Percentiles rank a stretch among this genome's conserved stretches.
These are phyloP conservation scores for Striga asiatica DNA, from an alignment of 257 asterid genomes.

Conservation along the genomic window DNA sequence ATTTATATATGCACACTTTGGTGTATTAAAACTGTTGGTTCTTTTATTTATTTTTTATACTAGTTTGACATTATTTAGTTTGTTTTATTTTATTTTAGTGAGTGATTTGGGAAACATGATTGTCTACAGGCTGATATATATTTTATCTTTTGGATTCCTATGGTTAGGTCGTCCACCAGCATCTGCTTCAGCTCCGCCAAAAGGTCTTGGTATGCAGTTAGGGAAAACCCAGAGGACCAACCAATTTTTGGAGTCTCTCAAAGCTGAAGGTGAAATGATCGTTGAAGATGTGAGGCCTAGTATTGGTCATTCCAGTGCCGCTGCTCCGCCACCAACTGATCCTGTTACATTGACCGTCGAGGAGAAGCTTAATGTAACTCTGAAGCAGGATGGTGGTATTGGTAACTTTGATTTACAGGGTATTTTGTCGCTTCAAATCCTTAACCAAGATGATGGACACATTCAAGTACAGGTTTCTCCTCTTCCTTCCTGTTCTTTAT, in stretches of 20 bases:
- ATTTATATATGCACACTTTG: neutral
- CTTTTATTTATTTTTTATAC: constrained; percentile 4
- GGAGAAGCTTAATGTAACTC: constrained; percentile 61
- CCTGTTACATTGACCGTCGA: constrained; percentile 83
- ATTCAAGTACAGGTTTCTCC: constrained; percentile 87
- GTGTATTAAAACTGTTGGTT: neutral
- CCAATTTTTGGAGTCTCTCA: constrained; percentile 83
- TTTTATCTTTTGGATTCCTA: constrained; percentile 5
- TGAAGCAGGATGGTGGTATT: constrained; percentile 83
- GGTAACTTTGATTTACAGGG: constrained; percentile 87
- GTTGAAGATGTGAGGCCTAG: constrained; percentile 79
- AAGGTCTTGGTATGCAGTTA: constrained; percentile 83
- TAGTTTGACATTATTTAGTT: neutral
- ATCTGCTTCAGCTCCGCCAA: constrained; percentile 76
- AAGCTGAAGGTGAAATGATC: constrained; percentile 84
- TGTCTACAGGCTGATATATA: constrained; percentile 5
- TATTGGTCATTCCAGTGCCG: constrained; percentile 54
- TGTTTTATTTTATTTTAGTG: neutral
- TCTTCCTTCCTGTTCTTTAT: constrained; percentile 3
- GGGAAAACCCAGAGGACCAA: constrained; percentile 75
- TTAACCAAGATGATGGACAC: constrained; percentile 72
- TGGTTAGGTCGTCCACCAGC: constrained; percentile 61
- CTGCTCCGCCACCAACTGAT: constrained; percentile 66
- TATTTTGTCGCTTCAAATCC: constrained; percentile 67
- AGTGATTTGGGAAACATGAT: neutral